Percentiles rank a stretch among this genome's conserved stretches.
Evolutionary conservation across 768 basidiomycete species (phyloP).

Genomic region (Podaxis rugospora): DNA sequence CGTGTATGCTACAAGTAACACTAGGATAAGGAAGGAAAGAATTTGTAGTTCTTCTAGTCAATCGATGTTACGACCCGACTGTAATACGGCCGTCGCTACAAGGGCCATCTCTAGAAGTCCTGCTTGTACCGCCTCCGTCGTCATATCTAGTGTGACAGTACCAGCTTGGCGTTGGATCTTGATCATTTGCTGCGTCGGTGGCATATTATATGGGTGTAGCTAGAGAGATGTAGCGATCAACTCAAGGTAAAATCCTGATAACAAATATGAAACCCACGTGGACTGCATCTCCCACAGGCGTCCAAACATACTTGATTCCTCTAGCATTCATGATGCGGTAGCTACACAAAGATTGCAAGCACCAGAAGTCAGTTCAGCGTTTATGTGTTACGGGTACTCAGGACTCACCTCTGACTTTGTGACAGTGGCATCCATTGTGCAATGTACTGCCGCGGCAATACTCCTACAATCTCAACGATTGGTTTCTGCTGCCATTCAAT

Average conservation of each 20-base stretch:
- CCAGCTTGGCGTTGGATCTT: slow-evolving; percentile 28
- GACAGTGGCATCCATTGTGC: slow-evolving; percentile 41
- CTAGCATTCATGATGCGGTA: slow-evolving; percentile 4
- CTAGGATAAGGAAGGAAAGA: neutral
- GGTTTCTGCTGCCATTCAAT: slow-evolving; percentile 43
- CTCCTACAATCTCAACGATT: slow-evolving; percentile 33
- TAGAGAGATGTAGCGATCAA: slow-evolving; percentile 14
- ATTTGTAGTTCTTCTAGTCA: slow-evolving; percentile 16
- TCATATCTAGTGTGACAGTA: slow-evolving; percentile 39
- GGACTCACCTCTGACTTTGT: slow-evolving; percentile 32
- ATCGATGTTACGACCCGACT: slow-evolving; percentile 42
- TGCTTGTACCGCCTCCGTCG: slow-evolving; percentile 38
- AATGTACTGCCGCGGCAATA: slow-evolving; percentile 28
- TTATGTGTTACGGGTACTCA: neutral
- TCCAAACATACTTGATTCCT: slow-evolving; percentile 6
- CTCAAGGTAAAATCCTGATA: neutral
- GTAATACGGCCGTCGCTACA: slow-evolving; percentile 40
- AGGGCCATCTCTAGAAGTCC: slow-evolving; percentile 42
- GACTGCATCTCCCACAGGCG: slow-evolving; percentile 6
- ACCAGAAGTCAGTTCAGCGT: neutral
- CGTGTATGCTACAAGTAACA: neutral
- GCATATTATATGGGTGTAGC: slow-evolving; percentile 31
- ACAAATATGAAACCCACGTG: neutral
- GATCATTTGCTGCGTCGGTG: slow-evolving; percentile 28
- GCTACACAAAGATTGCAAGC: neutral